Conservation (phyloP, 169 alveolate species). For the Fabrea salina region DNA sequence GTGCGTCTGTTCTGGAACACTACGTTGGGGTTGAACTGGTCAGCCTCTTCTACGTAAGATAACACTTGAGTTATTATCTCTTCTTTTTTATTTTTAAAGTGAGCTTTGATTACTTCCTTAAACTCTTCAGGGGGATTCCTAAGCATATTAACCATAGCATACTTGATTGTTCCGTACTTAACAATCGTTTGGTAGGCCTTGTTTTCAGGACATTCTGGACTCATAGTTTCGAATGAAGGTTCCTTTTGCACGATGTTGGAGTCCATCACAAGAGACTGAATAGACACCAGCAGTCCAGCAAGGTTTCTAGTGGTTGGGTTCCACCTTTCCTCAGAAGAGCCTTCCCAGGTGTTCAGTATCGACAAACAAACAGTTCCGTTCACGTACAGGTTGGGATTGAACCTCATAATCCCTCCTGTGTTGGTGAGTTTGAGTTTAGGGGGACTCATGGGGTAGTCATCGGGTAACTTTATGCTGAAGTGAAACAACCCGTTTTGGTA, state of each 20-base stretch:
- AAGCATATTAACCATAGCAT: conserved; percentile 85
- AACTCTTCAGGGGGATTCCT: conserved; percentile 84
- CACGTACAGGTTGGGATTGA: conserved; percentile 83
- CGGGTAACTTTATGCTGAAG: conserved; percentile 70
- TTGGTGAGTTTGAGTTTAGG: conserved; percentile 67
- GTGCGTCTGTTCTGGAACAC: no score
- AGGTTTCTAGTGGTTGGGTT: conserved; percentile 82
- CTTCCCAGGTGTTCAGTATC: conserved; percentile 88
- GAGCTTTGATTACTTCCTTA: conserved; percentile 74
- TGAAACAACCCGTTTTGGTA: conserved; percentile 86
- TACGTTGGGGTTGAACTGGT: no score
- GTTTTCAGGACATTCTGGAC: conserved; percentile 54
- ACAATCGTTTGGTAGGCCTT: conserved; percentile 82
- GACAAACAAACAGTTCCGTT: conserved; percentile 88
- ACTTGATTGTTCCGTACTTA: conserved; percentile 78
- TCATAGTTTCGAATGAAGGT: conserved; percentile 84
- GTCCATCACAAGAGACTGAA: conserved; percentile 85
- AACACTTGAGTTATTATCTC: no score
- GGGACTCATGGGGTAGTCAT: conserved; percentile 67
- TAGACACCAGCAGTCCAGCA: conserved; percentile 81
- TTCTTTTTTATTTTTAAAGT: conserved; percentile 50
- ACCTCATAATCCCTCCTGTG: conserved; percentile 84
- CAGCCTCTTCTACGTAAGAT: no score
- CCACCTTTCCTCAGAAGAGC: conserved; percentile 88
- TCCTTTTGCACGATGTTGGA: conserved; percentile 86